These are phyloP conservation scores for Leishmania arabica DNA, from an alignment of 208 protist genomes.

Conservation along the genomic window DNA sequence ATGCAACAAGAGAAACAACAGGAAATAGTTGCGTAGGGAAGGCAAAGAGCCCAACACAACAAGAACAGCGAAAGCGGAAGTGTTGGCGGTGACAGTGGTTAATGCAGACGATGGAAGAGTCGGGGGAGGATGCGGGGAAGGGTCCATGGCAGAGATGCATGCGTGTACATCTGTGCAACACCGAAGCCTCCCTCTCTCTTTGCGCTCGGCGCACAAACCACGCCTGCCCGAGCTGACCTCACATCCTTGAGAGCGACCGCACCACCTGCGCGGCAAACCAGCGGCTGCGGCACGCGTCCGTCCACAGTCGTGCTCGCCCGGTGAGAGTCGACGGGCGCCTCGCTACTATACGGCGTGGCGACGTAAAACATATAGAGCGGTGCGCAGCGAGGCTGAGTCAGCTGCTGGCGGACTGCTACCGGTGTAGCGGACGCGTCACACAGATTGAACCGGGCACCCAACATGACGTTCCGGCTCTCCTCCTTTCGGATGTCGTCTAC, in stretches of 20 bases:
- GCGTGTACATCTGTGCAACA: not conserved
- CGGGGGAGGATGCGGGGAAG: not conserved
- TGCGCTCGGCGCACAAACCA: not conserved
- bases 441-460: too few relatives aligned
- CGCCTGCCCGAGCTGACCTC: not conserved
- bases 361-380: not conserved
- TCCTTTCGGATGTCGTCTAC: too few relatives aligned
- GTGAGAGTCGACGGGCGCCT: too few relatives aligned
- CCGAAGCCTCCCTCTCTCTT: not conserved
- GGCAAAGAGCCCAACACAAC: not conserved
- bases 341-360: not conserved
- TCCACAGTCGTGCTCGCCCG: not conserved
- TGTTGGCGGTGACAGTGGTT: not conserved
- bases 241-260: not conserved
- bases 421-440: too few relatives aligned
- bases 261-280: not conserved
- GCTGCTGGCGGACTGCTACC: not conserved
- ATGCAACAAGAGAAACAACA: not conserved
- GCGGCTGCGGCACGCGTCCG: not conserved
- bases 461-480: too few relatives aligned
- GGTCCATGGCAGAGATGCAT: not conserved
- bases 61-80: not conserved
- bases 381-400: not conserved
- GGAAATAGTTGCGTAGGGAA: not conserved
- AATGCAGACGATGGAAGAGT: not conserved